Evolutionary conservation across 2,329 filamentous ascomycete genomes (phyloP).

Genomic region (Aspergillus sp.): DNA sequence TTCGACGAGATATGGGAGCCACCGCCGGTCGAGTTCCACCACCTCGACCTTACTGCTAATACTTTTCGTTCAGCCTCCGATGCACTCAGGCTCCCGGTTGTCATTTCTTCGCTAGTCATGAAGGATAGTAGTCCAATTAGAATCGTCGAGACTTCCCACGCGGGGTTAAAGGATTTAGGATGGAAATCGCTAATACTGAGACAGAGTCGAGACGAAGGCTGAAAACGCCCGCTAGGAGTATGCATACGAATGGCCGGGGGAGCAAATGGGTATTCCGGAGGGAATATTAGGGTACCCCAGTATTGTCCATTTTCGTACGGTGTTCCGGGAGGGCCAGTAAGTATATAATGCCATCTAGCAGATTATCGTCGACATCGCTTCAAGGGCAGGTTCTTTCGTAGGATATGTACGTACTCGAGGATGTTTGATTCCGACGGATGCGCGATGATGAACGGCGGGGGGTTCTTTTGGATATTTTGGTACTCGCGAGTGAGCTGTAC

Average conservation of each 20-base stretch:
- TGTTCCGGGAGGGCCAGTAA: constrained; percentile 90
- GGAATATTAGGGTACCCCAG: constrained; percentile 96
- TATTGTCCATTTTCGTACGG: constrained; percentile 95
- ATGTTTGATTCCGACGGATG: constrained; percentile 91
- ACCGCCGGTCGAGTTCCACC: constrained; percentile 96
- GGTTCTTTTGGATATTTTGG: constrained; percentile 67
- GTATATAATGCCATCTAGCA: constrained; percentile 84
- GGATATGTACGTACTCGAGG: constrained; percentile 65
- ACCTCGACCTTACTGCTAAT: constrained; percentile 74
- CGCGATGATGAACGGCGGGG: constrained; percentile 83
- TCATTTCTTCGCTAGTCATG: constrained; percentile 99
- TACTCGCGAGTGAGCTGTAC: constrained; percentile 62
- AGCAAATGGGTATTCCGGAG: constrained; percentile 93
- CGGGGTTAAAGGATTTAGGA: constrained; percentile 95
- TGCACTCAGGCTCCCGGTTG: constrained; percentile 81
- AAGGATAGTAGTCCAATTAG: constrained; percentile 91
- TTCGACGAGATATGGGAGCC: constrained; percentile 62
- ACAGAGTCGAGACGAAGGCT: constrained; percentile 86
- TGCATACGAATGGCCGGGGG: constrained; percentile 99
- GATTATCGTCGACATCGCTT: neutral
- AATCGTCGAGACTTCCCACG: constrained; percentile 97
- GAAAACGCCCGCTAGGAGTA: constrained; percentile 92
- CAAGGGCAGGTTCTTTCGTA: neutral
- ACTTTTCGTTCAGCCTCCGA: constrained; percentile 74
- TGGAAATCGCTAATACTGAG: constrained; percentile 98